Evolutionary conservation across 768 basidiomycete genomes (phyloP), one percentile per base, ranked within the genome.

Genomic region (Hypholoma fasciculare): DNA sequence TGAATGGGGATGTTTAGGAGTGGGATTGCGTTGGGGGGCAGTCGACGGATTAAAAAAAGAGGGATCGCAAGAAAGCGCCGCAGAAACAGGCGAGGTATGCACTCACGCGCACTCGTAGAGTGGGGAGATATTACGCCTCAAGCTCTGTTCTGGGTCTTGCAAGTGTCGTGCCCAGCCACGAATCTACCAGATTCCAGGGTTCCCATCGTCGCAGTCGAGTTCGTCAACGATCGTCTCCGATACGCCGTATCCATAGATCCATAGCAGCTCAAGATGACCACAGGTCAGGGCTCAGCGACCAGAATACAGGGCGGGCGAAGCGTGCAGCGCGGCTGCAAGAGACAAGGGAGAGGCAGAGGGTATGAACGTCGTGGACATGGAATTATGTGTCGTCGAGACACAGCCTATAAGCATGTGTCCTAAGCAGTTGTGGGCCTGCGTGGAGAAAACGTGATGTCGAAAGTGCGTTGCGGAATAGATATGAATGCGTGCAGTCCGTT

Each of bases 141-240:
- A 82, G 81, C 82, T 63, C 74, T 70, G 68, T 65, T 75, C 71
- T 72, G 74, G 79, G 86, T 89, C 88, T 86, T 89, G 88, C 76
- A 87, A 86, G 74, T 80, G 82, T 84, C 84, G 78, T 81, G 79
- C 80, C 80, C 67, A 63, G 61, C 63, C 66, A 71, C 72, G 69
- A 75, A 74, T 84, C 85, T 67, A 83, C 83, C 75, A 65, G 6
- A 66, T 70, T 80, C 79, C 72, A 69, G 71, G 69, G 65, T 68
- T 78, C 82, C 69, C 83, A 76, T 83, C 76, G 76, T 84, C 82
- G 76, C 76, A 72, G 70, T 76, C 67, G 39, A 34, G 30, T 51
- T 62, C 61, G 62, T 62, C 58, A 43, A 63, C 20, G 46, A 62
- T 62, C 46, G 59, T 42, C 65, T 70, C 63, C 65, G 64, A 60